phyloP scores from a whole-genome alignment of 257 asterid species.

The Fraxinus excelsior region DNA sequence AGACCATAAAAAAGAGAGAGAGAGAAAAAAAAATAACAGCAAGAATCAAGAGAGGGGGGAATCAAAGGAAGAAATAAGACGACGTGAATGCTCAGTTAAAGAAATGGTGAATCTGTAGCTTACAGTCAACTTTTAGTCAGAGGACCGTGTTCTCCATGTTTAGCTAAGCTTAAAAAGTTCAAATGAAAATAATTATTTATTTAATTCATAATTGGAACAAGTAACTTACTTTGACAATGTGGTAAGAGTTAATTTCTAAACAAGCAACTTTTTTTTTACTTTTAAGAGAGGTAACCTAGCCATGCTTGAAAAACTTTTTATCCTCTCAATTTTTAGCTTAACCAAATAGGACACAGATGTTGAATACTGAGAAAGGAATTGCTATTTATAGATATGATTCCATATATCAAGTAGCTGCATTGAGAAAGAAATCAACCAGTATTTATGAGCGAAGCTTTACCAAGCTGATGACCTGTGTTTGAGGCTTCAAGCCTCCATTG shows the following conservation, averaged over 20 bases:
- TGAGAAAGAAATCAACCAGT: background rate
- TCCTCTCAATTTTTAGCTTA: too few relatives aligned
- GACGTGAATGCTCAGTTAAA: background rate
- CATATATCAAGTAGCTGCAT: slow-evolving; percentile 4
- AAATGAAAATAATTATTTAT: too few relatives aligned
- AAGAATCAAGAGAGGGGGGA: background rate
- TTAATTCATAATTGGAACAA: too few relatives aligned
- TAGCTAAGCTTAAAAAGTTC: background rate
- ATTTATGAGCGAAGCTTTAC: too few relatives aligned
- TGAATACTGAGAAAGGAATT: background rate
- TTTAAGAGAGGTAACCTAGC: background rate
- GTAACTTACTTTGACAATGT: too few relatives aligned
- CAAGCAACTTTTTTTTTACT: background rate
- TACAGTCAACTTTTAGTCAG: background rate
- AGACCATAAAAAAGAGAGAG: background rate
- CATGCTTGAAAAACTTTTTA: too few relatives aligned
- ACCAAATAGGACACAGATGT: too few relatives aligned
- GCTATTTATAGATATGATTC: background rate
- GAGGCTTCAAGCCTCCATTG: too few relatives aligned
- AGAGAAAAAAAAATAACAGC: background rate
- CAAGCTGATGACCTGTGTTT: too few relatives aligned
- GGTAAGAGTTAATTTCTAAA: too few relatives aligned
- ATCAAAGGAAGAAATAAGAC: background rate
- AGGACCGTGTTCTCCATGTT: background rate
- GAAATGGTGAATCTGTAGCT: background rate